Conservation (phyloP, 2,329 filamentous ascomycete genomes). For the Aspergillus brasiliensis region DNA sequence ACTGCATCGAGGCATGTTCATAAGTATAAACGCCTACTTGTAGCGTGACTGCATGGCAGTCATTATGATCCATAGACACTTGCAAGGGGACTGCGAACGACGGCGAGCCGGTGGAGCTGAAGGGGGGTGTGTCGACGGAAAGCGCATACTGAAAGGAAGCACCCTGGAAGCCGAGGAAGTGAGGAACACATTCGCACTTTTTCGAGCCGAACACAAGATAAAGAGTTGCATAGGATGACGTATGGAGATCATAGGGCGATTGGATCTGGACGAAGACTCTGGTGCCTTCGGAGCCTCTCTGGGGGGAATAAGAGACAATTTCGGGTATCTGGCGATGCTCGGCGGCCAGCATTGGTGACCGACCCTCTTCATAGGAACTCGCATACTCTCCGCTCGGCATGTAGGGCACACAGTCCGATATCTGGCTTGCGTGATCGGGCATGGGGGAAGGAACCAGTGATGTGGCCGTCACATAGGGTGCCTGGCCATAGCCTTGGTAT, state of each 20-base stretch:
- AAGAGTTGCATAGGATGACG: slow-evolving; percentile 56
- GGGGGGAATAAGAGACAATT: slow-evolving; percentile 70
- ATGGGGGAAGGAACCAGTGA: slow-evolving; percentile 44
- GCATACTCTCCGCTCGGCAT: slow-evolving; percentile 41
- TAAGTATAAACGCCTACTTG: slow-evolving; percentile 67
- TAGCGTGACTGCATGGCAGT: slow-evolving; percentile 52
- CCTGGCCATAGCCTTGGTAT: slow-evolving; percentile 44
- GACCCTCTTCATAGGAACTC: slow-evolving; percentile 61
- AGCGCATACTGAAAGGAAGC: slow-evolving; percentile 71
- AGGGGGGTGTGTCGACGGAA: slow-evolving; percentile 70
- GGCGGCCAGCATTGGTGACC: slow-evolving; percentile 67
- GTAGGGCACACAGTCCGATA: slow-evolving; percentile 45
- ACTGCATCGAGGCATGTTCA: slow-evolving; percentile 48
- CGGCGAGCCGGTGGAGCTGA: slow-evolving; percentile 58
- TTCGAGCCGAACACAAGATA: slow-evolving; percentile 77
- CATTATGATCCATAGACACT: slow-evolving; percentile 61
- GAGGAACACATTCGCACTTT: slow-evolving; percentile 67
- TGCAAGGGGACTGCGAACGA: slow-evolving; percentile 61
- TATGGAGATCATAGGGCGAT: slow-evolving; percentile 73
- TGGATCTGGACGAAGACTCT: slow-evolving; percentile 74
- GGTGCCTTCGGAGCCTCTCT: slow-evolving; percentile 68
- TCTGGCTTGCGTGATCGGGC: slow-evolving; percentile 44
- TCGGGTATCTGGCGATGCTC: slow-evolving; percentile 62
- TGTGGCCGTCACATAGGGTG: slow-evolving; percentile 39
- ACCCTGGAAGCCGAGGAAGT: slow-evolving; percentile 60